Evolutionary conservation across 176 grass and related monocot species (phyloP), one percentile per base, ranked within the genome.

Genomic region (Hordeum vulgare): DNA sequence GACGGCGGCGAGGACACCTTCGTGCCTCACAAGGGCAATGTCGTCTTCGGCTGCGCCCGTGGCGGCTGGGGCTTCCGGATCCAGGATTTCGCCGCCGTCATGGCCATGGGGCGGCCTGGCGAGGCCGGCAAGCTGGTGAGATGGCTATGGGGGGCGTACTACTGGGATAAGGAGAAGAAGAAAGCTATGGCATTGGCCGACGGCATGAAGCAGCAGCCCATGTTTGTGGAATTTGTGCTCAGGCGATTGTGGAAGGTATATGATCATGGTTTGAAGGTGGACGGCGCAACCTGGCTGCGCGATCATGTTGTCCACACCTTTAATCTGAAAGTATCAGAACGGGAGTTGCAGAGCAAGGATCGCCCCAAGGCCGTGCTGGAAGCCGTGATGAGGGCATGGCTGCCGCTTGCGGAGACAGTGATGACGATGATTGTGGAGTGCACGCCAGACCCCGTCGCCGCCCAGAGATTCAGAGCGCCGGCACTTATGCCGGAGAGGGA

Each of bases 21-120:
- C 85, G 85, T 83, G 84, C 96, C 96, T 1, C 91, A 93, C 4
- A 95, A 93, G 80, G 96, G 96, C 34, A 98, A 95, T 34, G 96
- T 95, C 23, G 70, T 92, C n/a, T 98, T 98, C 74, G 87, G 83
- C 49, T 95, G 96, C 66, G 96, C 90, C 11, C 87, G 95, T 10
- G 93, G 95, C 27, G 96, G 96, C 37, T 98, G 96, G 96, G 96
- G 96, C 35, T 98, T 98, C 85, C 85, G 93, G 21, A 69, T 86
- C 72, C 87, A 88, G 14, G 90, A 95, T 37, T 95, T 98, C 78
- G 93, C 87, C 0, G 70, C 90, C 2, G 57, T 95, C 31, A 95
- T 91, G 57, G 86, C 96, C 15, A 44, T 31, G 26, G 44, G 25
- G 18, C 71, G 47, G 42, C 44, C 71, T 2, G 71, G 18, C 44